These are phyloP conservation scores for Colletotrichum falcatum DNA, from an alignment of 2,329 filamentous ascomycete species.

Conservation along the genomic window DNA sequence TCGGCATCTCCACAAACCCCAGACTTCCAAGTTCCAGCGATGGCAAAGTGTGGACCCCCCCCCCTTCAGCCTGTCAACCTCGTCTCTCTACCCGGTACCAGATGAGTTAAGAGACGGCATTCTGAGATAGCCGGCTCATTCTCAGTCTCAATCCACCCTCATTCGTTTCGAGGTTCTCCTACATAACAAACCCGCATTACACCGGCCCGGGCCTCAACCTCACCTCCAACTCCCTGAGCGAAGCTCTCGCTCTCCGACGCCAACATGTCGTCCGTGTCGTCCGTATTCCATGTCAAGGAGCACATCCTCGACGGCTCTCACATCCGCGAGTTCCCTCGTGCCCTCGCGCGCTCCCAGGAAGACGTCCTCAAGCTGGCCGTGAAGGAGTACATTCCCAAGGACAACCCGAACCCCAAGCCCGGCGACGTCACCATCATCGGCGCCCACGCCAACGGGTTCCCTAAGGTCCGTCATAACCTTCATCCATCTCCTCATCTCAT, in stretches of 20 bases:
- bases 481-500: constrained; percentile 27
- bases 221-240: background rate
- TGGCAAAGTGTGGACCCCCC: background rate
- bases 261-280: constrained; percentile 46
- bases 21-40: constrained; percentile 2
- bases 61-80: constrained; percentile 1
- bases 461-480: constrained; percentile 70
- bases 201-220: background rate
- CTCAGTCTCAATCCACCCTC: background rate
- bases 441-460: constrained; percentile 91
- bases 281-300: constrained; percentile 74
- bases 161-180: too few species aligned
- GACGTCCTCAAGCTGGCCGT: constrained; percentile 79
- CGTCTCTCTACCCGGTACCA: constrained; percentile 12
- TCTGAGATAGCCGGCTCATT: background rate
- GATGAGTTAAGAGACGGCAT: background rate
- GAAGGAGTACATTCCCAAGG: constrained; percentile 87
- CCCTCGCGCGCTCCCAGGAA: constrained; percentile 78
- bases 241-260: background rate
- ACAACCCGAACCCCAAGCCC: constrained; percentile 74
- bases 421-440: constrained; percentile 89
- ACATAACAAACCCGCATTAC: background rate
- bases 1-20: constrained; percentile 36
- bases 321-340: constrained; percentile 83
- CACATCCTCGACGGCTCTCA: constrained; percentile 81